Evolutionary conservation across 2,329 filamentous ascomycete species (phyloP).

Genomic region (Monosporascus cannonballus): DNA sequence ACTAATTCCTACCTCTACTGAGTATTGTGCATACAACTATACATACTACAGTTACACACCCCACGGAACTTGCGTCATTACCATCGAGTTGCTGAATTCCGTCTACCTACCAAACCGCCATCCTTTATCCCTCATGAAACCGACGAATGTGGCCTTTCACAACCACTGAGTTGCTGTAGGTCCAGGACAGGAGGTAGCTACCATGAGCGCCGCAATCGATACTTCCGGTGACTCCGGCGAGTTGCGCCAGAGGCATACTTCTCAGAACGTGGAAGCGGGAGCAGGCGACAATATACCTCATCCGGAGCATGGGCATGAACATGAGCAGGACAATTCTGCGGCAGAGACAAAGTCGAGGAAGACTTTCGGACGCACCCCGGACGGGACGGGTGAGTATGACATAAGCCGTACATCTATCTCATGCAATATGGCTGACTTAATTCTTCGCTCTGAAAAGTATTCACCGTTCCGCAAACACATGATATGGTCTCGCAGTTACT

Average conservation of each 20-base stretch:
- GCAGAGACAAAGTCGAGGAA: slow-evolving; percentile 43
- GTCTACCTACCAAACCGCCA: neutral
- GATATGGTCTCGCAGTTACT: slow-evolving; percentile 99
- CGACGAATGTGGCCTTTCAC: neutral
- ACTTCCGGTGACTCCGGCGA: slow-evolving; percentile 15
- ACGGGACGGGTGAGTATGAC: slow-evolving; percentile 73
- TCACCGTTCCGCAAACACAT: slow-evolving; percentile 90
- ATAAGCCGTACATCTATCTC: neutral
- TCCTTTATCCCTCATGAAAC: neutral
- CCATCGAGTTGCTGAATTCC: neutral
- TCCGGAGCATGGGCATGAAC: neutral
- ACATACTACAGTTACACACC: no score
- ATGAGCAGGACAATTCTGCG: slow-evolving; percentile 6
- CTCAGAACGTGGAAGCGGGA: slow-evolving; percentile 7
- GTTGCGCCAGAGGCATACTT: slow-evolving; percentile 21
- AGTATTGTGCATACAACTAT: no score
- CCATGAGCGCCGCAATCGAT: slow-evolving; percentile 15
- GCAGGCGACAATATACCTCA: slow-evolving; percentile 7
- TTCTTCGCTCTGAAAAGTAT: slow-evolving; percentile 53
- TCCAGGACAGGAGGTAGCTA: slow-evolving; percentile 1
- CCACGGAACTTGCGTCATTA: neutral
- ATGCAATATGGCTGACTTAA: slow-evolving; percentile 5
- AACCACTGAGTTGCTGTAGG: neutral
- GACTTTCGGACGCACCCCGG: slow-evolving; percentile 85
- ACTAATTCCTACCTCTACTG: neutral